A percentile compares a stretch with the other conserved stretches of the same genome.
Conservation (phyloP, 208 protist genomes). For the Crithidia brevicula region DNA sequence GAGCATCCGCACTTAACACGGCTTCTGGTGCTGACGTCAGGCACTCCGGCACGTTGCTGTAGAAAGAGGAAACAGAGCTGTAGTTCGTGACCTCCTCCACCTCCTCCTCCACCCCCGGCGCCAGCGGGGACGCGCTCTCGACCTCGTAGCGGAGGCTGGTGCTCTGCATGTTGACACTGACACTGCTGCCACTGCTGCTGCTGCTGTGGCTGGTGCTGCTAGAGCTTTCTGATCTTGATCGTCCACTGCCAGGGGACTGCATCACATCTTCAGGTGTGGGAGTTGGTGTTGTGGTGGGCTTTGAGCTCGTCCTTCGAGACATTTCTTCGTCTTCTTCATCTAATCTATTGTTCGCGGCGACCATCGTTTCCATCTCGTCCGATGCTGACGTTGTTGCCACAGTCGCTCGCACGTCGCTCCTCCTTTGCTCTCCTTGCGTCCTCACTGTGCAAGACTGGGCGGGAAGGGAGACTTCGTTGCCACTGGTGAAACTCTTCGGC, state of each 20-base stretch:
- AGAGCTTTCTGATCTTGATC: too few species aligned
- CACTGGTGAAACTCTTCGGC: too few species aligned
- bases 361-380: too few species aligned
- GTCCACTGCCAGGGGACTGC: neutral
- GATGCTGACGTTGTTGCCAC: too few species aligned
- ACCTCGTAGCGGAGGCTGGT: neutral
- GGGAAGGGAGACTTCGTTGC: neutral
- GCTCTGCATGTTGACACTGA: neutral
- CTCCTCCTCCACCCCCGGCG: neutral
- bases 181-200: neutral
- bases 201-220: neutral
- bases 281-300: too few species aligned
- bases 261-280: neutral
- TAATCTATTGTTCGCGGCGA: too few species aligned
- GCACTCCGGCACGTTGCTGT: neutral
- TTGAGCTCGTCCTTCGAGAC: too few species aligned
- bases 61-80: conserved; percentile 31
- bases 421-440: neutral
- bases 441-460: neutral
- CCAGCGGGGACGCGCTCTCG: neutral
- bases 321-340: too few species aligned
- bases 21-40: neutral
- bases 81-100: conserved; percentile 7
- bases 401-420: too few species aligned
- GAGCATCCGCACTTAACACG: neutral